Conservation (phyloP, 495 filamentous ascomycete species). For the Cladorrhinum samala region DNA sequence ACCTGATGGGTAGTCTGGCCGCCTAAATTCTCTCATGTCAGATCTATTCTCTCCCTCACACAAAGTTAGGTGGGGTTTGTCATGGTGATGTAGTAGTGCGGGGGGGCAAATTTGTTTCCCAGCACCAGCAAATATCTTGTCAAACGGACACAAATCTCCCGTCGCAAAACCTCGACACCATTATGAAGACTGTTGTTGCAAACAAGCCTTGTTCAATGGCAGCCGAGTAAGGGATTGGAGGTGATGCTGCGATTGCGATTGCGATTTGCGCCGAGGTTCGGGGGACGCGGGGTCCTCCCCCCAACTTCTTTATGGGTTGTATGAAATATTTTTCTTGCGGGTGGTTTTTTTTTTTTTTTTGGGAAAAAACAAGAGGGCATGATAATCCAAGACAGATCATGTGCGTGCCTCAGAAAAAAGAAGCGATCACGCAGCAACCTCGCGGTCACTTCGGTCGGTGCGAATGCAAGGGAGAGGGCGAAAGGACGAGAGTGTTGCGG, state of each 20-base stretch:
- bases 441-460: slow-evolving; percentile 13
- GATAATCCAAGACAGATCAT: background rate
- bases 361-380: too few species aligned
- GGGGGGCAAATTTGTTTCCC: background rate
- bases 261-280: background rate
- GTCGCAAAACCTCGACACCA: background rate
- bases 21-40: slow-evolving; percentile 42
- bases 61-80: slow-evolving; percentile 16
- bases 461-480: slow-evolving; percentile 18
- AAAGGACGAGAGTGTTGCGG: slow-evolving; percentile 15
- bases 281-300: background rate
- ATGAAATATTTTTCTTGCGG: too few species aligned
- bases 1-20: slow-evolving; percentile 46
- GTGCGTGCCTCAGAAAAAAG: background rate
- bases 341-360: too few species aligned
- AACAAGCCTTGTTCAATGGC: background rate
- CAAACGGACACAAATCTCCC: background rate
- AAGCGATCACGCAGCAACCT: slow-evolving; percentile 4
- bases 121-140: background rate
- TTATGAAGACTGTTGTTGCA: background rate
- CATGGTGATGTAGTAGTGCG: slow-evolving; percentile 9
- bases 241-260: background rate
- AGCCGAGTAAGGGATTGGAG: background rate
- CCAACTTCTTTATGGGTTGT: too few species aligned
- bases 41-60: slow-evolving; percentile 32